Conservation (phyloP, 176 grass and related monocot species). For the barley (Hordeum vulgare) region DNA sequence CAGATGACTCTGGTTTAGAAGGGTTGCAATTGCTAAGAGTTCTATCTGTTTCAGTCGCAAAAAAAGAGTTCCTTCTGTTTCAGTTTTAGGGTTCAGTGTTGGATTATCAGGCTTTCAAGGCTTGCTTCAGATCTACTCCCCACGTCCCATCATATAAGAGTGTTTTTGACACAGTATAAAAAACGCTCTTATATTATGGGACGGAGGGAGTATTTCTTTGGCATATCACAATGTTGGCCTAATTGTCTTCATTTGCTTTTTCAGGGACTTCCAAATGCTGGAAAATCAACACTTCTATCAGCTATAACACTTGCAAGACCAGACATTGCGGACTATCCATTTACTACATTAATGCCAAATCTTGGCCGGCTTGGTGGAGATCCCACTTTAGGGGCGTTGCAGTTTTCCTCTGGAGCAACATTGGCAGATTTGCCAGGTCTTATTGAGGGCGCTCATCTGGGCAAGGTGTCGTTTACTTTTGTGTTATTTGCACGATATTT, state of each 20-base stretch:
- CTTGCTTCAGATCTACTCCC: conserved; percentile 3
- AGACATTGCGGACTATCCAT: conserved; percentile 95
- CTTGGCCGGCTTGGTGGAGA: conserved; percentile 94
- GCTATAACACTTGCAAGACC: conserved; percentile 88
- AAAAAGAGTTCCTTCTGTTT: not conserved
- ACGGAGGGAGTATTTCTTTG: not conserved
- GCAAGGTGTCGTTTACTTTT: conserved; percentile 46
- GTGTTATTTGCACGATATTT: not conserved
- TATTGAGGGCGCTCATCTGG: conserved; percentile 96
- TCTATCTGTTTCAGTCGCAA: not conserved
- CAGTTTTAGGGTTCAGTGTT: not conserved
- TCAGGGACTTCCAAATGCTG: conserved; percentile 99
- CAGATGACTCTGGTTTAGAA: not conserved
- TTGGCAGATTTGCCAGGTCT: conserved; percentile 92
- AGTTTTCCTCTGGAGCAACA: conserved; percentile 89
- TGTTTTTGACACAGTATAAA: too few relatives aligned
- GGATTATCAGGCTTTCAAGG: not conserved
- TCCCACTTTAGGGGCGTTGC: conserved; percentile 66
- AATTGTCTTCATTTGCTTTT: not conserved
- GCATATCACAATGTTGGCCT: not conserved
- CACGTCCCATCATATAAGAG: too few relatives aligned
- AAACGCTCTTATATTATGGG: too few relatives aligned
- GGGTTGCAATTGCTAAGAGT: not conserved
- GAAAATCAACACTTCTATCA: conserved; percentile 95
- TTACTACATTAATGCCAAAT: conserved; percentile 97